Evolutionary conservation across 495 filamentous ascomycete genomes (phyloP), one percentile per base, ranked within the genome.

Genomic region (Daldinia bambusicola): DNA sequence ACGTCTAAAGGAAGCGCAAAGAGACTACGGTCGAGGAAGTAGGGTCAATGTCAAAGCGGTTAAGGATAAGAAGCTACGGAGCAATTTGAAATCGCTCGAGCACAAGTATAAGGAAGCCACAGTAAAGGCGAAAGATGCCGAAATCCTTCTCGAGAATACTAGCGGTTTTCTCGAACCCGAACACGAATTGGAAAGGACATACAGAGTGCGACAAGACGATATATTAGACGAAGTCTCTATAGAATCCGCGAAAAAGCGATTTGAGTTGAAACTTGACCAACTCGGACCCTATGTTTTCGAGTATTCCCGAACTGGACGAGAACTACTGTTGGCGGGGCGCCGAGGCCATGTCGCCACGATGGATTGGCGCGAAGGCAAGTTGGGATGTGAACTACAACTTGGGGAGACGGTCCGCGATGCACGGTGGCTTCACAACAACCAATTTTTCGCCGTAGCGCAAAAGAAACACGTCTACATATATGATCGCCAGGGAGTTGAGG

Each of bases 321-420:
- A 94, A 69, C 80, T 99, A 31, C 81, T 99, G 40, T 80, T 99
- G 53, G 94, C 91, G 59, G 95, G 95, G 31, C 83, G 93, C 57
- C 97, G 97, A 80, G 95, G 95, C 14, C 95, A 99, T 90, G 84
- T 99, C 73, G 94, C 95, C 64, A 94, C 92, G 2, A 95, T 98
- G 88, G 95, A 99, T 80, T 99, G 95, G 95, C 86, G 95, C 66
- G 89, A 91, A 64, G 96, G 94, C 12, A 97, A 92, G 74, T 79
- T 98, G 41, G 92, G 91, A 4, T 97, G 92, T 74, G 95, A 99
- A 79, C 75, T 98, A 62, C 93, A 99, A 70, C 84, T 98, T 60
- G 86, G 87, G 32, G 95, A 98, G 82, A 98, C 93, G 0, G 87
- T 98, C 5, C 82, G 94, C 38, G 94, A 97, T 84, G 92, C 90